These are phyloP conservation scores for Candida dajiaensis DNA, from an alignment of 805 yeast genomes.

Conservation along the genomic window DNA sequence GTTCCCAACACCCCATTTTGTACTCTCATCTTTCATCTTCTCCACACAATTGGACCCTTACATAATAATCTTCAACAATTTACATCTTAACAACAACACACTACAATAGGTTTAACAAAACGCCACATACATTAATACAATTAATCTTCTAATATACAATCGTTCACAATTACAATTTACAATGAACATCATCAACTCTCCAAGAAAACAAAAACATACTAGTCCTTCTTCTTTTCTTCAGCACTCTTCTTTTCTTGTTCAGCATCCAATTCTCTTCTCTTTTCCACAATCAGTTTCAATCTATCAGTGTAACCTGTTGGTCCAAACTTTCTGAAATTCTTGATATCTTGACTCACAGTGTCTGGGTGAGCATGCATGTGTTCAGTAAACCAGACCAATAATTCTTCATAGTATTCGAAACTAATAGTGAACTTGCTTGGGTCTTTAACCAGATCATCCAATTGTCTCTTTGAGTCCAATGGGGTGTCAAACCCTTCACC, in stretches of 20 bases:
- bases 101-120: not conserved
- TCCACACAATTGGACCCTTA: no score
- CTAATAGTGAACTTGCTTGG: conserved; percentile 46
- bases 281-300: conserved; percentile 27
- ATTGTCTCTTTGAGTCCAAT: conserved; percentile 32
- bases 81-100: no score
- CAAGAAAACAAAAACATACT: not conserved
- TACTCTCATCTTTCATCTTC: no score
- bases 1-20: no score
- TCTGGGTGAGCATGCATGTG: conserved; percentile 29
- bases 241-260: conserved; percentile 1
- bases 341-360: conserved; percentile 39
- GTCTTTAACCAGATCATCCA: conserved; percentile 33
- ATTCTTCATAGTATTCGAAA: conserved; percentile 48
- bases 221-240: conserved; percentile 12
- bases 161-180: no score
- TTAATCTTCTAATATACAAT: not conserved
- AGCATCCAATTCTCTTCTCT: conserved; percentile 13
- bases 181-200: not conserved
- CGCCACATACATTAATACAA: not conserved
- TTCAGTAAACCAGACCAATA: conserved; percentile 40
- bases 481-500: conserved; percentile 80
- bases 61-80: no score
- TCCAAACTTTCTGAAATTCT: conserved; percentile 64
- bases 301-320: conserved; percentile 43